Evolutionary conservation across 2,329 filamentous ascomycete genomes (phyloP).

Genomic region (Mariannaea elegans): DNA sequence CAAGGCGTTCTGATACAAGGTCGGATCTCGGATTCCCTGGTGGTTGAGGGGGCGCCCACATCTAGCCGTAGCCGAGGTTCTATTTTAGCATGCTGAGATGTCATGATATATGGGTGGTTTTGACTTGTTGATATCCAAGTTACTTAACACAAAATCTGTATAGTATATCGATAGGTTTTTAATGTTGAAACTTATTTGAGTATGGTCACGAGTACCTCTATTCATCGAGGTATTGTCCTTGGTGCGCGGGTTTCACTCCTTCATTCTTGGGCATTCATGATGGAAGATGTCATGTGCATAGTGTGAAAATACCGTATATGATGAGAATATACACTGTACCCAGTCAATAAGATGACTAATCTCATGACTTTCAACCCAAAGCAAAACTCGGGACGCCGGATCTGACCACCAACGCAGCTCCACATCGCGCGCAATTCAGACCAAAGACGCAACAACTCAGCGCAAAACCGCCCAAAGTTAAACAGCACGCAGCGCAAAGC

Average conservation of each 20-base stretch:
- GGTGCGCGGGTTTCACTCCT: no score
- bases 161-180: no score
- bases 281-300: neutral
- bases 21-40: slow-evolving; percentile 6
- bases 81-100: neutral
- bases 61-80: slow-evolving; percentile 23
- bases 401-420: slow-evolving; percentile 43
- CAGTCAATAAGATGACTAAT: slow-evolving; percentile 27
- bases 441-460: slow-evolving; percentile 38
- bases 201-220: no score
- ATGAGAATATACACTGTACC: neutral
- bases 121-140: no score
- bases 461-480: neutral
- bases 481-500: slow-evolving; percentile 6
- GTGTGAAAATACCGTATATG: neutral
- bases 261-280: neutral
- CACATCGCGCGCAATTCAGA: slow-evolving; percentile 34
- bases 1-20: no score
- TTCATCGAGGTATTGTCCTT: no score
- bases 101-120: slow-evolving; percentile 9
- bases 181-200: no score
- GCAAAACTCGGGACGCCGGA: slow-evolving; percentile 32
- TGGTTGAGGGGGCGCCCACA: slow-evolving; percentile 6
- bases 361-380: neutral
- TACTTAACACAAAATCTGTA: no score